Conservation (phyloP, 345 rosid genomes). For the Gossypium ekmanianum region DNA sequence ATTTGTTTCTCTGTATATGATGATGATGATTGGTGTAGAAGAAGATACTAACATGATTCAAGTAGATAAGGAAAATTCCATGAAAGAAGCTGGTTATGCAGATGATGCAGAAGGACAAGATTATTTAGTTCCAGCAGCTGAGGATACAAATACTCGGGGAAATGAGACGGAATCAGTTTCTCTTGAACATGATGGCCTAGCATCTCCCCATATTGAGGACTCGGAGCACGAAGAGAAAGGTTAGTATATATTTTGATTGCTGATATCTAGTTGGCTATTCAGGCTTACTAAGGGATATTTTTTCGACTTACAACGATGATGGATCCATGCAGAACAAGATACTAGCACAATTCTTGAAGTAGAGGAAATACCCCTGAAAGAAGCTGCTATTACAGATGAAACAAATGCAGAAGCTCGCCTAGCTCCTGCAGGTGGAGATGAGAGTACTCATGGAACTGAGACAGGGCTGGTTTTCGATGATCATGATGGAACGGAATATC, state of each 20-base stretch:
- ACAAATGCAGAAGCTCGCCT: slow-evolving; percentile 17
- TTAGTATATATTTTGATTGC: background rate
- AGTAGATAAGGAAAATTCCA: background rate
- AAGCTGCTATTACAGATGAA: slow-evolving; percentile 18
- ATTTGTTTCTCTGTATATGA: background rate
- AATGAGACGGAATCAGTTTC: background rate
- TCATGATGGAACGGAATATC: slow-evolving; percentile 10
- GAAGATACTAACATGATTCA: slow-evolving; percentile 16
- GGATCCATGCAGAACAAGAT: background rate
- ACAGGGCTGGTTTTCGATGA: slow-evolving; percentile 15
- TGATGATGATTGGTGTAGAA: slow-evolving; percentile 26
- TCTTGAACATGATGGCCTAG: background rate
- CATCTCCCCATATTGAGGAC: background rate
- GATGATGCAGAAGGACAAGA: slow-evolving; percentile 22
- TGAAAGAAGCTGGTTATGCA: slow-evolving; percentile 6
- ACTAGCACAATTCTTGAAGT: background rate
- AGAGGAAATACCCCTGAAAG: slow-evolving; percentile 19
- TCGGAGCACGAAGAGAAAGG: background rate
- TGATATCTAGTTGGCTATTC: background rate
- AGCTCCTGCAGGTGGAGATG: slow-evolving; percentile 14
- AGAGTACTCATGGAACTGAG: slow-evolving; percentile 17
- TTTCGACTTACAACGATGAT: background rate
- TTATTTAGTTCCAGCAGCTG: slow-evolving; percentile 16
- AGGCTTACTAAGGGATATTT: background rate
- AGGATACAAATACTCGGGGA: slow-evolving; percentile 12